Percentiles rank a stretch among this genome's conserved stretches.
Conservation (phyloP, 2,329 filamentous ascomycete species). For the Elsinoe batatas region DNA sequence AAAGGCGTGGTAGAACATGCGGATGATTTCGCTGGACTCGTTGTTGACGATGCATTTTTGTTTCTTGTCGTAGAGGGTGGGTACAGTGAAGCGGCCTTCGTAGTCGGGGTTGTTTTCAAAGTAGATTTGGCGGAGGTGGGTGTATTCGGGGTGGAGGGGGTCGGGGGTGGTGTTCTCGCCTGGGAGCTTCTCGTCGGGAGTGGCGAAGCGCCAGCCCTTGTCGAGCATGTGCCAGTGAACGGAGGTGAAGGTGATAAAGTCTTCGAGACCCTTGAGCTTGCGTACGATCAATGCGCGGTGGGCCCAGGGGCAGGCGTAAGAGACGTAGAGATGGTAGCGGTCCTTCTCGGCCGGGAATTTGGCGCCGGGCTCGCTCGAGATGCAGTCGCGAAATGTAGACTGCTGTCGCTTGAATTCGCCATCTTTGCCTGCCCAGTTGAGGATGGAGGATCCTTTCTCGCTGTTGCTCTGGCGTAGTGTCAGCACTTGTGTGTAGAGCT, state of each 20-base stretch:
- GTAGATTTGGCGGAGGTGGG: conserved; percentile 70
- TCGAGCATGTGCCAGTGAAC: conserved; percentile 85
- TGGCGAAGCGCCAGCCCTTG: conserved; percentile 75
- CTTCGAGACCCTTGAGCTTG: conserved; percentile 83
- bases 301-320: conserved; percentile 90
- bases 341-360: conserved; percentile 77
- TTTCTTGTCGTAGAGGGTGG: conserved; percentile 63
- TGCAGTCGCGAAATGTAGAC: conserved; percentile 71
- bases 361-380: conserved; percentile 61
- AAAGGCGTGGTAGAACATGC: conserved; percentile 75
- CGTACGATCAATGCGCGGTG: conserved; percentile 79
- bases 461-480: conserved; percentile 15
- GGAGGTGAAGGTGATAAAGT: conserved; percentile 66
- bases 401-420: conserved; percentile 89
- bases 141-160: conserved; percentile 57
- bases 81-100: conserved; percentile 73
- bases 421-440: conserved; percentile 71
- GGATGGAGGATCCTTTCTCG: conserved; percentile 43
- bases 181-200: conserved; percentile 47
- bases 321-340: conserved; percentile 90
- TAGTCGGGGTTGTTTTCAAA: conserved; percentile 65
- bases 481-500: neutral
- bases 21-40: conserved; percentile 78
- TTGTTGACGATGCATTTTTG: conserved; percentile 66
- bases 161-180: conserved; percentile 50